Percentiles rank a stretch among this genome's conserved stretches.
Conservation (phyloP, 2,329 filamentous ascomycete species). For the Pseudogymnoascus sp. region DNA sequence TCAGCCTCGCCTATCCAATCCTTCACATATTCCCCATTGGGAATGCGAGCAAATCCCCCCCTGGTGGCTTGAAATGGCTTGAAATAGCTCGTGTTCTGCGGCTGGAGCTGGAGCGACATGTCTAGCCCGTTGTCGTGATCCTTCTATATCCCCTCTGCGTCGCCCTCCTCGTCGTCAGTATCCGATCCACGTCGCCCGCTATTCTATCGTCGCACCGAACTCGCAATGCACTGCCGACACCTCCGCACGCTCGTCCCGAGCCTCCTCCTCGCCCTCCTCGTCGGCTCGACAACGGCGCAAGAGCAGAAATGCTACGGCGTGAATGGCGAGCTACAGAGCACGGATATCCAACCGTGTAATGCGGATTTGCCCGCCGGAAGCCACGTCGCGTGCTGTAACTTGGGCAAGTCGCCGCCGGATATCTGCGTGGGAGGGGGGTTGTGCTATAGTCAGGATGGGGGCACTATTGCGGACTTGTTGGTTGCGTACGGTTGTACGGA, state of each 20-base stretch:
- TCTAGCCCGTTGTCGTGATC: background rate
- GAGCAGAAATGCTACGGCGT: background rate
- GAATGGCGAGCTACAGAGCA: background rate
- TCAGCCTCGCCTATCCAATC: background rate
- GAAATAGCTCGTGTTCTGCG: background rate
- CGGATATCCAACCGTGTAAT: background rate
- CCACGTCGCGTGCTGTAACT: background rate
- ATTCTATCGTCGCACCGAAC: background rate
- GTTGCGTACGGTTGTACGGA: background rate
- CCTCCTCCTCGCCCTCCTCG: background rate
- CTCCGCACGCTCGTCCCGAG: background rate
- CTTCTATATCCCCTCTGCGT: constrained; percentile 17
- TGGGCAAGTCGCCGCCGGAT: background rate
- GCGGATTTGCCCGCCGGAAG: background rate
- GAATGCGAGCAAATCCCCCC: background rate
- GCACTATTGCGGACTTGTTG: background rate
- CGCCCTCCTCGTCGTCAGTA: background rate
- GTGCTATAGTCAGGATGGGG: background rate
- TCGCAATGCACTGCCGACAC: background rate
- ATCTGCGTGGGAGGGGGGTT: background rate
- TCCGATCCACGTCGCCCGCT: background rate
- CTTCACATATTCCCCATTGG: background rate
- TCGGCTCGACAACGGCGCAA: background rate
- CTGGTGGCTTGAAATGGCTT: background rate
- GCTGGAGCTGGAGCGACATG: background rate